Percentiles rank a stretch among this genome's conserved stretches.
phyloP scores from a whole-genome alignment of 2,329 filamentous ascomycete genomes.

The Sclerotinia spermophila region DNA sequence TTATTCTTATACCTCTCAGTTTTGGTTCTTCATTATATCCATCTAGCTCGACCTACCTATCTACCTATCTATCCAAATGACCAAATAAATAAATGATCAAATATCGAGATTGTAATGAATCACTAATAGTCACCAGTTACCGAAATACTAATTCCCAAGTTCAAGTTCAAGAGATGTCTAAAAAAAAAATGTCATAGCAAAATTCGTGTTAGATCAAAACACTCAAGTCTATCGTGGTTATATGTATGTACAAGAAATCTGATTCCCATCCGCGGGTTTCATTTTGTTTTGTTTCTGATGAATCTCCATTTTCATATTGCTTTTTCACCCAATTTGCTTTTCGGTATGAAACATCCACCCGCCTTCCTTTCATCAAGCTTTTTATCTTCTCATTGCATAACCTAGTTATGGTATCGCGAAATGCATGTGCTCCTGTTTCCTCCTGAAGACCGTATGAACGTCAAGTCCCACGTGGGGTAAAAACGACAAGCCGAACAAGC shows the following conservation, averaged over 20 bases:
- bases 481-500: background rate
- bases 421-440: background rate
- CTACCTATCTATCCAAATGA: too few relatives aligned
- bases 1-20: too few relatives aligned
- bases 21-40: too few relatives aligned
- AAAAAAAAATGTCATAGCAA: background rate
- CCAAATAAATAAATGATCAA: too few relatives aligned
- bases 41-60: too few relatives aligned
- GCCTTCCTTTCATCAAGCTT: background rate
- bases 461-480: background rate
- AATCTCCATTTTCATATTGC: background rate
- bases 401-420: background rate
- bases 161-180: background rate
- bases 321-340: background rate
- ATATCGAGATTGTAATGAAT: too few relatives aligned
- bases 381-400: background rate
- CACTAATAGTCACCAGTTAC: background rate
- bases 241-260: slow-evolving; percentile 16
- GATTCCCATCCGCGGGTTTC: background rate
- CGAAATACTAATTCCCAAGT: background rate
- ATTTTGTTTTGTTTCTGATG: background rate
- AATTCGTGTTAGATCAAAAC: background rate
- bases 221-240: background rate
- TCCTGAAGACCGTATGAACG: background rate
- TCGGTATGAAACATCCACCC: background rate